Percentiles rank a stretch among this genome's conserved stretches.
These are phyloP conservation scores for Chaetothyriales sp. DNA, from an alignment of 2,329 filamentous ascomycete genomes.

Conservation along the genomic window DNA sequence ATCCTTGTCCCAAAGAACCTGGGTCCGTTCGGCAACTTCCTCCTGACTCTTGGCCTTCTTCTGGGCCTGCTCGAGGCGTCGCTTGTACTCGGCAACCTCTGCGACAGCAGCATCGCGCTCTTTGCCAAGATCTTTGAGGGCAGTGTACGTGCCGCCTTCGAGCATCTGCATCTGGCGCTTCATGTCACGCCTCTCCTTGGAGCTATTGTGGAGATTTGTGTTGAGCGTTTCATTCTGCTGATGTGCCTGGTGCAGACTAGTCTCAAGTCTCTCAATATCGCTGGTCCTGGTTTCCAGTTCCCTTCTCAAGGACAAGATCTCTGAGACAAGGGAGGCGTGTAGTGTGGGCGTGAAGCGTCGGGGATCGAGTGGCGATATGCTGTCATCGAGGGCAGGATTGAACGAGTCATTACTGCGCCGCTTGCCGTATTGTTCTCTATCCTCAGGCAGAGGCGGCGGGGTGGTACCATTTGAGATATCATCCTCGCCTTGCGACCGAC, in stretches of 20 bases:
- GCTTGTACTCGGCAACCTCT: constrained; percentile 55
- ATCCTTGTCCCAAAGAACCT: constrained; percentile 71
- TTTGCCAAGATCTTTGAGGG: constrained; percentile 65
- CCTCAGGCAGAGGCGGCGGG: constrained; percentile 47
- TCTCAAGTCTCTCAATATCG: constrained; percentile 74
- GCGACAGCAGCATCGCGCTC: constrained; percentile 79
- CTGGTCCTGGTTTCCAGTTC: constrained; percentile 84
- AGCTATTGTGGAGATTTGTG: constrained; percentile 45
- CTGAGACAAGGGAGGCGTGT: constrained; percentile 85
- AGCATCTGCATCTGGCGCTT: constrained; percentile 77
- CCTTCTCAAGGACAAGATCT: constrained; percentile 73
- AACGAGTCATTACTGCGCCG: constrained; percentile 26
- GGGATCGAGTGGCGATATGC: constrained; percentile 66
- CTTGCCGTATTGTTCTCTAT: constrained; percentile 16
- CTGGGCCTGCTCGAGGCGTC: constrained; percentile 62
- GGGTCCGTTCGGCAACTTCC: constrained; percentile 65
- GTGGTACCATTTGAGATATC: constrained; percentile 29
- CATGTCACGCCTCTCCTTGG: constrained; percentile 64
- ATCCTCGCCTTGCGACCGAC: constrained; percentile 49
- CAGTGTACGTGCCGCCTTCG: constrained; percentile 77
- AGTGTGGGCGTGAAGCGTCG: constrained; percentile 88
- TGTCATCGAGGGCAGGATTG: constrained; percentile 42
- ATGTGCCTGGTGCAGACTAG: constrained; percentile 54
- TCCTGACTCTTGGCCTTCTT: constrained; percentile 68
- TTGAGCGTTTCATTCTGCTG: constrained; percentile 62